Percentiles rank a stretch among this genome's conserved stretches.
Evolutionary conservation across 768 basidiomycete species (phyloP).

Genomic region (Termitomyces sp.): DNA sequence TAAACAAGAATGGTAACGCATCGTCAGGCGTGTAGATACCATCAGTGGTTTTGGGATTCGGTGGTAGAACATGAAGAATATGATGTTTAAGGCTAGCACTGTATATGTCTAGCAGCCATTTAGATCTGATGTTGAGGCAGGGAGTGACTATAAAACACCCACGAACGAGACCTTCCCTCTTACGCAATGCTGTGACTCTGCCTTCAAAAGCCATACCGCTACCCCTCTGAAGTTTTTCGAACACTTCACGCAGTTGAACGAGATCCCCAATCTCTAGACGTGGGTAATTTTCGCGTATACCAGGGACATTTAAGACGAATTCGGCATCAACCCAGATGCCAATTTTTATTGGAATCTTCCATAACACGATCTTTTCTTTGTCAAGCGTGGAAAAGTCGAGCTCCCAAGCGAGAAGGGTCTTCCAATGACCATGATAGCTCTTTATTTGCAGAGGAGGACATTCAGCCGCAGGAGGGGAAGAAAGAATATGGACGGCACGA

Average conservation of each 20-base stretch:
- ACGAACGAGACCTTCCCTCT: constrained; percentile 43
- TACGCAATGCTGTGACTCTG: constrained; percentile 35
- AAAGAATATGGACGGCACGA: constrained; percentile 21
- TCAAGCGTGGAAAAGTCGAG: constrained; percentile 34
- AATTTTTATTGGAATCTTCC: constrained; percentile 31
- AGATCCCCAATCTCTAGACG: constrained; percentile 40
- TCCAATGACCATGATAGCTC: constrained; percentile 37
- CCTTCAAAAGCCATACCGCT: constrained; percentile 40
- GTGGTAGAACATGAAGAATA: constrained; percentile 28
- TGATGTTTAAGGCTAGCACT: constrained; percentile 35
- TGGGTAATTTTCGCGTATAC: constrained; percentile 35
- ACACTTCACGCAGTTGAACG: constrained; percentile 38
- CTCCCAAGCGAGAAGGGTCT: constrained; percentile 38
- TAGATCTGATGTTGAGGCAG: neutral
- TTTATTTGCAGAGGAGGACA: constrained; percentile 21
- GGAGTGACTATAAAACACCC: constrained; percentile 17
- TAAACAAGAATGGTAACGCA: constrained; percentile 35
- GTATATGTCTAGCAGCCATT: constrained; percentile 27
- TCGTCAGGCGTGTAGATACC: constrained; percentile 25
- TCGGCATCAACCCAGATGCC: constrained; percentile 31
- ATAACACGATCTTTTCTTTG: constrained; percentile 39
- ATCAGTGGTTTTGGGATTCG: constrained; percentile 11
- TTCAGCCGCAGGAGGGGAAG: constrained; percentile 20
- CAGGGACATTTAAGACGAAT: constrained; percentile 32
- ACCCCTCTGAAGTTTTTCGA: constrained; percentile 23